Evolutionary conservation across 1,284 basidiomycete genomes (phyloP), one percentile per base, ranked within the genome.

Genomic region (Golubevia sp.): DNA sequence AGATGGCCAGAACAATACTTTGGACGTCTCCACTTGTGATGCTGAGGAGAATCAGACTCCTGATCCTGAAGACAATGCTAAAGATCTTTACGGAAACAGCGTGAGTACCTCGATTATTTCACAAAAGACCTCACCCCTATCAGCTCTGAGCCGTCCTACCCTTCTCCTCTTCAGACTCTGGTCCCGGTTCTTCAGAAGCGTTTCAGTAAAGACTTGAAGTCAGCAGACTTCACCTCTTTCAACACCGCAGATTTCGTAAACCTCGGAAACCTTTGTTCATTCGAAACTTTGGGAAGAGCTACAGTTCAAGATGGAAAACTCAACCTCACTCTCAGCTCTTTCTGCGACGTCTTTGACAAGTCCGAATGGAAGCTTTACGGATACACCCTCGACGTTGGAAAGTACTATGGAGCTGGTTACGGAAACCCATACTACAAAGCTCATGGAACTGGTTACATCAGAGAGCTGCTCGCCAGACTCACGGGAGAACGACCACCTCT

Each of bases 321-420:
- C 21, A n/a, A 26, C 34, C 20, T 55, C 30, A 24, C 55, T 21
- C 30, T 55, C 24, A 59, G 56, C 26, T n/a, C 54, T 8, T 66
- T 57, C n/a, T 68, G 67, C 63, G 48, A 25, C 23, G 25, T 64
- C 25, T 67, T 68, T 49, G 55, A 54, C 21, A 23, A 49, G 5
- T 56, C 26, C 13, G 67, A 68, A 54, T 68, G 64, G 64, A 15
- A 55, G n/a, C 26, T 66, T 26, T 62, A 63, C 55, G 63, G 58
- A 24, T 68, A 67, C 54, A 59, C 56, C 1, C 48, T 52, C 38
- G 64, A 66, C 44, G 67, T 60, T 3, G 67, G 67, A 56, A 68
- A 68, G 50, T 68, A 59, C 53, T 34, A 59, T 11, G 67, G 67
- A 24, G 66, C 56, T 8, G 67, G 67, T 5, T 68, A 68, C 26